Percentiles rank a stretch among this genome's conserved stretches.
Evolutionary conservation across 1,284 basidiomycete species (phyloP).

Genomic region (Fomitopsis pinicola): DNA sequence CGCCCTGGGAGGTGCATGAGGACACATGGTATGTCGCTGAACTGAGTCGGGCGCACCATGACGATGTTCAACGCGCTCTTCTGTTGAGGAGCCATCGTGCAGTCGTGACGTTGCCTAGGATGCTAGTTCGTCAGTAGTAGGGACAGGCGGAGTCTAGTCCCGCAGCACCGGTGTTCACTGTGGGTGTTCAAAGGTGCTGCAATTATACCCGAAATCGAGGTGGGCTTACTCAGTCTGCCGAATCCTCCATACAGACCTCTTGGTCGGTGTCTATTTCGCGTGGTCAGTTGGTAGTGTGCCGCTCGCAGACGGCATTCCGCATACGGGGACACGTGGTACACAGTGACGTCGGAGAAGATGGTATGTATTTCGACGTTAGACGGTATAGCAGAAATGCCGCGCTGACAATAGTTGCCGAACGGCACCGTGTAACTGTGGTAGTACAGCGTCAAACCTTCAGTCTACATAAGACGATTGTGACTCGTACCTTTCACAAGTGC

Average conservation of each 20-base stretch:
- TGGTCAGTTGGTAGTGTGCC: too few species aligned
- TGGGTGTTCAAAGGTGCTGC: not conserved
- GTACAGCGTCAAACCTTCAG: too few species aligned
- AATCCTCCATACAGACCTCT: not conserved
- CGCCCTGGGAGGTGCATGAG: constrained; percentile 18
- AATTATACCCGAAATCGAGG: not conserved
- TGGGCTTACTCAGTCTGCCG: not conserved
- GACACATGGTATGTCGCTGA: not conserved
- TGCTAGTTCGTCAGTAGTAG: not conserved
- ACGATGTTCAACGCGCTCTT: constrained; percentile 38
- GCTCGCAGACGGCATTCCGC: not conserved
- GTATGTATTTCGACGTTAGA: too few species aligned
- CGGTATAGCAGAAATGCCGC: too few species aligned
- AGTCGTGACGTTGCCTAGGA: not conserved
- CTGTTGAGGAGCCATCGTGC: constrained; percentile 16
- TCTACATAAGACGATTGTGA: too few species aligned
- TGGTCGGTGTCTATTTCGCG: not conserved
- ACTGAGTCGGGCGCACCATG: constrained; percentile 27
- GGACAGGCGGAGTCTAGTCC: not conserved
- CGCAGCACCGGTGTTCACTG: not conserved
- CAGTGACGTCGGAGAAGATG: not conserved
- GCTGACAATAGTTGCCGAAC: too few species aligned
- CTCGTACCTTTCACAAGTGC: too few species aligned
- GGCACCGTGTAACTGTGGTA: too few species aligned
- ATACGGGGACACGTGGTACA: not conserved